Percentiles rank a stretch among this genome's conserved stretches.
Evolutionary conservation across 441 rosid species (phyloP).

Genomic region (Gossypium davidsonii): DNA sequence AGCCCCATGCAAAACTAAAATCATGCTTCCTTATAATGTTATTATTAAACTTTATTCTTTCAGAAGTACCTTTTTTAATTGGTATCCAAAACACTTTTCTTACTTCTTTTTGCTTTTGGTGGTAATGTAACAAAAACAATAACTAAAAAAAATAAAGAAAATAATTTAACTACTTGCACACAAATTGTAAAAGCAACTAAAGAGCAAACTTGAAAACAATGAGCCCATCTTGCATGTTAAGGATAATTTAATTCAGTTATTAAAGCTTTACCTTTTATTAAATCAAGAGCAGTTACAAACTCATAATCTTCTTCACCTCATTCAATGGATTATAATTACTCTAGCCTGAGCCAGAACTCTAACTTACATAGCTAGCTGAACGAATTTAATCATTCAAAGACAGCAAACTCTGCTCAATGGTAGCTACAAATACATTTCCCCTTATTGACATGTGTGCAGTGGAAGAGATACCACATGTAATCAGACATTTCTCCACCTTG

Average conservation of each 20-base stretch:
- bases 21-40: not conserved
- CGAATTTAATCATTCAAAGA: not conserved
- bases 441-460: not conserved
- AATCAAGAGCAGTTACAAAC: not conserved
- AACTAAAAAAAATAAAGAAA: not conserved
- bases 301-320: not conserved
- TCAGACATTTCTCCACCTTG: not conserved
- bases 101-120: not conserved
- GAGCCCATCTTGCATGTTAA: not conserved
- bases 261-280: not conserved
- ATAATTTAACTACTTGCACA: not conserved
- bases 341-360: not conserved
- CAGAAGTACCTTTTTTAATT: not conserved
- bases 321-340: not conserved
- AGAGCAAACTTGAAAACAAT: not conserved
- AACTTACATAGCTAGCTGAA: not conserved
- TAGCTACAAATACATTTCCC: not conserved
- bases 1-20: not conserved
- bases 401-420: not conserved
- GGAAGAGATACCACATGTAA: not conserved
- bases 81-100: not conserved
- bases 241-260: not conserved
- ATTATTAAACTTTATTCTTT: not conserved
- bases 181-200: not conserved
- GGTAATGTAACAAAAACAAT: not conserved